These are phyloP conservation scores for Candida anutae DNA, from an alignment of 1,139 yeast species.

Conservation along the genomic window DNA sequence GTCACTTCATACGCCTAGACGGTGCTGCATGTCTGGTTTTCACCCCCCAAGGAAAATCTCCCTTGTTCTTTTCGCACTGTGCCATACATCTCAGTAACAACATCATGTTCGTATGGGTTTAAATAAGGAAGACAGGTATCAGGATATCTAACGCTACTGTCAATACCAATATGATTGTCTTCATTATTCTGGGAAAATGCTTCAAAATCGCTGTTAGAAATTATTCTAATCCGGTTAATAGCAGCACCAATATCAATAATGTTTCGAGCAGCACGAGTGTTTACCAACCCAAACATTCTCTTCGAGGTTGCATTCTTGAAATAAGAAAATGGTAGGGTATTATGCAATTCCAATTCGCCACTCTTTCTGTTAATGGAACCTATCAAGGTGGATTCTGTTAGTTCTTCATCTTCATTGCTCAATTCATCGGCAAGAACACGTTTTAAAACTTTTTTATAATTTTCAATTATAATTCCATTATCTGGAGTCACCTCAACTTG, in stretches of 20 bases:
- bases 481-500: slow-evolving; percentile 2
- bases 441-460: slow-evolving; percentile 4
- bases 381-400: slow-evolving; percentile 13
- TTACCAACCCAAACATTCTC: background rate
- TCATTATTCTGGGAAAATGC: slow-evolving; percentile 1
- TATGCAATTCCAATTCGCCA: slow-evolving; percentile 18
- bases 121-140: slow-evolving; percentile 1
- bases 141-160: background rate
- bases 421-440: slow-evolving; percentile 1
- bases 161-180: background rate
- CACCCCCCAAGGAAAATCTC: slow-evolving; percentile 5
- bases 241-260: background rate
- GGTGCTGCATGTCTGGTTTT: slow-evolving; percentile 5
- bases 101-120: slow-evolving; percentile 3
- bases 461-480: slow-evolving; percentile 1
- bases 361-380: slow-evolving; percentile 27
- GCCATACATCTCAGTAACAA: slow-evolving; percentile 2
- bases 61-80: slow-evolving; percentile 1
- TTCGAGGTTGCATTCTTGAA: slow-evolving; percentile 1
- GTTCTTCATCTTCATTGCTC: slow-evolving; percentile 1
- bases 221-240: background rate
- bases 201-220: slow-evolving; percentile 1
- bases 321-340: slow-evolving; percentile 8
- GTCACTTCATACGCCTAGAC: slow-evolving; percentile 2
- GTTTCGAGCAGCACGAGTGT: background rate